Evolutionary conservation across 2,329 filamentous ascomycete genomes (phyloP).

Genomic region (Tricladium varicosporioides): DNA sequence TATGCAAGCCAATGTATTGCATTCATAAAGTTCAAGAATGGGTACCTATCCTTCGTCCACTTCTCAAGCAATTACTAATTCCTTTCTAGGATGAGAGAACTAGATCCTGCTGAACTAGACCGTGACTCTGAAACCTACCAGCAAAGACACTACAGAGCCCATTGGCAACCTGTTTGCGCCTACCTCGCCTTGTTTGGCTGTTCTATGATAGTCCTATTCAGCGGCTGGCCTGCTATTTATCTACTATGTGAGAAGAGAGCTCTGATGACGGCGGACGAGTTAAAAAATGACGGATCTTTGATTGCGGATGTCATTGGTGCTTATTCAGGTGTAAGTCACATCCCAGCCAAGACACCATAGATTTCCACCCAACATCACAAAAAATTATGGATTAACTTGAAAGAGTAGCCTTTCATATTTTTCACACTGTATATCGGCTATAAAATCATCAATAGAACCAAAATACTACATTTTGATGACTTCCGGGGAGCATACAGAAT

Average conservation of each 20-base stretch:
- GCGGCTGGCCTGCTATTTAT: background rate
- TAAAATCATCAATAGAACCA: background rate
- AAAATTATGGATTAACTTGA: no score
- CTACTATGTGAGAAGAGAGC: background rate
- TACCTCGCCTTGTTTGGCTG: background rate
- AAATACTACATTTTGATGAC: background rate
- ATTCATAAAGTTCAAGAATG: background rate
- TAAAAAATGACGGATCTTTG: background rate
- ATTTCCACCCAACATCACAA: background rate
- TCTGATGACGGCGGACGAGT: background rate
- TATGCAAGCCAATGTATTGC: background rate
- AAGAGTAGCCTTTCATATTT: no score
- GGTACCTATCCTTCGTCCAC: background rate
- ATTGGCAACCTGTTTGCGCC: background rate
- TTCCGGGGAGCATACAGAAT: background rate
- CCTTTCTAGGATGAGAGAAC: background rate
- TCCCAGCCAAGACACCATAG: no score
- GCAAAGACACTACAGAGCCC: background rate
- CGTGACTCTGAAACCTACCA: background rate
- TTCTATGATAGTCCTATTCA: background rate
- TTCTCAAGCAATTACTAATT: background rate
- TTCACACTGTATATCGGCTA: no score
- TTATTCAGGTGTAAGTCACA: background rate
- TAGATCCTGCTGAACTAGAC: background rate
- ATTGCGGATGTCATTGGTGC: background rate